Evolutionary conservation across 129 eudicot genomes (phyloP), one percentile per base, ranked within the genome.

Genomic region (Gnaphalium uliginosum): DNA sequence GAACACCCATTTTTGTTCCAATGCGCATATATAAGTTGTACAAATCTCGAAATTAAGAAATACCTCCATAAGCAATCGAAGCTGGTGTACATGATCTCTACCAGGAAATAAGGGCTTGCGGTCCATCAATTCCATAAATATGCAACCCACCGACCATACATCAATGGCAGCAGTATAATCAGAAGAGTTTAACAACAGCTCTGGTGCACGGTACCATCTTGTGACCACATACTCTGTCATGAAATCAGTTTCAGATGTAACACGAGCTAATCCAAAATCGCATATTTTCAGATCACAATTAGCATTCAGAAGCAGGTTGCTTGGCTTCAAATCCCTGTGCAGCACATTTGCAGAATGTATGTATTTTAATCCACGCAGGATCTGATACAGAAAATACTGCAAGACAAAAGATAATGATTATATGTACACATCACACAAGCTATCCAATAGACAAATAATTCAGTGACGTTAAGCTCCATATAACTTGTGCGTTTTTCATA

Each of bases 381-480:
- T 92, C 87, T 92, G 98, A 81, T 92, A 92, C 79, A 92, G 80
- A 81, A 92, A 92, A 78, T 92, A 92, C 98, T 92, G 96, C 88
- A 89, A 74, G 23, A 72, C 46, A 71, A 33, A 25, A 68, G 8
- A 46, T 30, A 26, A 53, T 19, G 27, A 25, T 58, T 53, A 62
- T 69, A 24, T 43, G 51, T 43, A 43, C 17, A 43, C 8, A 8
- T 11, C 15, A 41, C 51, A 43, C 51, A 43, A 43, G 51, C 32
- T 43, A 43, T 43, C 51, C 17, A 43, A 11, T 13, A 39, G 51
- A 43, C 10, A 78, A 43, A 63, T 43, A 54, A 64, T 43, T 54
- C 7, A 21, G 61, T 48, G 43, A 59, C 6, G 6, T 37, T 73
- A 13, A 73, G 77, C 37, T 21, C 68, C 39, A 6, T 10, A 73